These are phyloP conservation scores for Nidularia sp. DNA, from an alignment of 768 basidiomycete species.

Conservation along the genomic window DNA sequence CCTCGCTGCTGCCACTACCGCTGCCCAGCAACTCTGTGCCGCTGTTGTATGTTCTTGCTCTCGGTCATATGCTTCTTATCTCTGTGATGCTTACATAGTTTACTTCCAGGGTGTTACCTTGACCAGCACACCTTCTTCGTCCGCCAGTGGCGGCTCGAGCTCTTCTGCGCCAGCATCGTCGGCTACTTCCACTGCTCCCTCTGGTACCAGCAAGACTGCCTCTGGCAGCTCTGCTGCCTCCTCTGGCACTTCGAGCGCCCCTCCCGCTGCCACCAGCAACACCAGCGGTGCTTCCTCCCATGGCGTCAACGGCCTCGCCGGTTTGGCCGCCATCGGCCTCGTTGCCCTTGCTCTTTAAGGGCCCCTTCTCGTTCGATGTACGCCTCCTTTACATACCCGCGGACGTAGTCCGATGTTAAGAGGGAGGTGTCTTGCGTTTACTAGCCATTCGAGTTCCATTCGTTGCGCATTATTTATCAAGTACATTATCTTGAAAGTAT, in stretches of 20 bases:
- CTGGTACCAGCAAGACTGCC: slow-evolving; percentile 7
- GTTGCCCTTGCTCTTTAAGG: slow-evolving; percentile 41
- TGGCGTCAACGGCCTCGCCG: slow-evolving; percentile 31
- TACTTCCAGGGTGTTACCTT: slow-evolving; percentile 44
- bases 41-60: slow-evolving; percentile 38
- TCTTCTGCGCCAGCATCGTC: slow-evolving; percentile 3
- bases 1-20: slow-evolving; percentile 33
- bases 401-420: not conserved
- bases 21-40: slow-evolving; percentile 38
- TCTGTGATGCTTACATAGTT: slow-evolving; percentile 14
- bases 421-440: too few relatives aligned
- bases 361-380: not conserved
- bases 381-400: not conserved
- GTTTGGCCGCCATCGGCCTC: slow-evolving; percentile 38
- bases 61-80: not conserved
- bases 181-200: slow-evolving; percentile 5
- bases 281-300: slow-evolving; percentile 16
- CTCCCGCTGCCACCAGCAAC: slow-evolving; percentile 7
- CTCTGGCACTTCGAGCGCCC: slow-evolving; percentile 5
- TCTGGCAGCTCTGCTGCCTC: slow-evolving; percentile 9
- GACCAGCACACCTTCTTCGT: slow-evolving; percentile 10
- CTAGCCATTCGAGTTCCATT: too few relatives aligned
- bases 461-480: not conserved
- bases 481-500: not conserved
- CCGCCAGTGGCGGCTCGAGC: slow-evolving; percentile 7